Conservation (phyloP, 495 filamentous ascomycete species). For the Podospora pseudoanserina region DNA sequence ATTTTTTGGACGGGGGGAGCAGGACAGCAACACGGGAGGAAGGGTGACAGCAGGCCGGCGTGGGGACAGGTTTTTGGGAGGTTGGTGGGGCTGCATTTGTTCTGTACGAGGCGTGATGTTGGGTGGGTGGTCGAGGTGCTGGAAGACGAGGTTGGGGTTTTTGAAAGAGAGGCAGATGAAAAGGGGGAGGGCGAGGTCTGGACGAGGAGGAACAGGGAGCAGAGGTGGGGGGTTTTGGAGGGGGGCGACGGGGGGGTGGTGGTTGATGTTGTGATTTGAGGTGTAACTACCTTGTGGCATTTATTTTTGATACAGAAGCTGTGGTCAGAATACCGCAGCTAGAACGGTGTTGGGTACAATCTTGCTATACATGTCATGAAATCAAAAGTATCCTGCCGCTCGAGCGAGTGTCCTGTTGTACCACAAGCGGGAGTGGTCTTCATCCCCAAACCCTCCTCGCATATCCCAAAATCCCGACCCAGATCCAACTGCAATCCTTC, state of each 20-base stretch:
- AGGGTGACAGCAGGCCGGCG: constrained; percentile 30
- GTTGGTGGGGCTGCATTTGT: constrained; percentile 43
- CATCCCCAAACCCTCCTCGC: background rate
- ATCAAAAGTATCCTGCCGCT: background rate
- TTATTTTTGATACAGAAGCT: background rate
- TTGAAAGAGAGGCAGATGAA: constrained; percentile 11
- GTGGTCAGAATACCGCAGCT: background rate
- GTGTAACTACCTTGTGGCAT: background rate
- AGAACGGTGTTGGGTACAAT: background rate
- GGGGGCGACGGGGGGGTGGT: constrained; percentile 28
- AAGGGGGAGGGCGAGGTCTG: constrained; percentile 3
- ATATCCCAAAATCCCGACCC: background rate
- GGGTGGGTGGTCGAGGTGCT: constrained; percentile 46
- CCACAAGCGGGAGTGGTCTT: background rate
- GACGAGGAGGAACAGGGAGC: constrained; percentile 34
- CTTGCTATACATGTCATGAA: background rate
- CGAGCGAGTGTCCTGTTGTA: background rate
- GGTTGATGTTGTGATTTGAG: constrained; percentile 27
- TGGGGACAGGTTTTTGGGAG: constrained; percentile 44
- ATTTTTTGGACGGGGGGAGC: background rate
- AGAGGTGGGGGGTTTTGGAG: constrained; percentile 43
- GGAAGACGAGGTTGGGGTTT: constrained; percentile 38
- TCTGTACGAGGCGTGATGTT: constrained; percentile 35
- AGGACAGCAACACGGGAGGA: constrained; percentile 8
- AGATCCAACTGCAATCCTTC: background rate